A percentile compares a stretch with the other conserved stretches of the same genome.
phyloP scores from a whole-genome alignment of 75 land plant species.

The Pinus taeda region DNA sequence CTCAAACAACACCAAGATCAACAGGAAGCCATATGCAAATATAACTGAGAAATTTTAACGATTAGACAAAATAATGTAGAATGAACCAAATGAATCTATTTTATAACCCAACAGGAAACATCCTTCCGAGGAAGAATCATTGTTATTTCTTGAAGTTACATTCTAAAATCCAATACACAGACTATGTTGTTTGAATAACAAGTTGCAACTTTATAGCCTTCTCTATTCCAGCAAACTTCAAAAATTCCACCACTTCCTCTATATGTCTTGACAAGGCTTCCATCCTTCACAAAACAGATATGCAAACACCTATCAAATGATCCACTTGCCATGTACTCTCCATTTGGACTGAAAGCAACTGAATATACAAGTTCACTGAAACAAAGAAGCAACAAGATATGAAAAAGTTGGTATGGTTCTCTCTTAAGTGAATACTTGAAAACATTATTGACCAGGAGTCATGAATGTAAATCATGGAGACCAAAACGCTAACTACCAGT shows the following conservation, averaged over 20 bases:
- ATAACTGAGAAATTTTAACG: not conserved
- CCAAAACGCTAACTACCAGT: too few relatives aligned
- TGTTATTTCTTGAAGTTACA: conserved; percentile 27
- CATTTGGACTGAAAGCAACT: conserved; percentile 91
- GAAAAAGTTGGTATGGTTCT: too few relatives aligned
- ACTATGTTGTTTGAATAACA: conserved; percentile 86
- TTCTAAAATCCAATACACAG: conserved; percentile 86
- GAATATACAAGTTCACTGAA: conserved; percentile 94
- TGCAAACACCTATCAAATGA: conserved; percentile 86
- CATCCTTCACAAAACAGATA: conserved; percentile 91
- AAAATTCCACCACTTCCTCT: conserved; percentile 91
- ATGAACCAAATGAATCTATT: conserved; percentile 2
- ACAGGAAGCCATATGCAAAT: too few relatives aligned
- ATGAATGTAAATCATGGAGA: too few relatives aligned
- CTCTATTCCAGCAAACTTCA: conserved; percentile 97
- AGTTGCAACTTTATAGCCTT: conserved; percentile 95
- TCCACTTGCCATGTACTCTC: conserved; percentile 93
- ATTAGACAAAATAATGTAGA: not conserved
- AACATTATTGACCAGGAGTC: too few relatives aligned
- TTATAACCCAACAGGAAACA: not conserved
- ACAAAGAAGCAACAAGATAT: not conserved
- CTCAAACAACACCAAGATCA: not conserved
- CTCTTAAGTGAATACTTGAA: too few relatives aligned
- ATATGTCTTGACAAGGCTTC: conserved; percentile 82
- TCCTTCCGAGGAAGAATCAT: not conserved